Base-by-base conservation (phyloP, 768 basidiomycete species). In the Leccinum sublutescens region DNA sequence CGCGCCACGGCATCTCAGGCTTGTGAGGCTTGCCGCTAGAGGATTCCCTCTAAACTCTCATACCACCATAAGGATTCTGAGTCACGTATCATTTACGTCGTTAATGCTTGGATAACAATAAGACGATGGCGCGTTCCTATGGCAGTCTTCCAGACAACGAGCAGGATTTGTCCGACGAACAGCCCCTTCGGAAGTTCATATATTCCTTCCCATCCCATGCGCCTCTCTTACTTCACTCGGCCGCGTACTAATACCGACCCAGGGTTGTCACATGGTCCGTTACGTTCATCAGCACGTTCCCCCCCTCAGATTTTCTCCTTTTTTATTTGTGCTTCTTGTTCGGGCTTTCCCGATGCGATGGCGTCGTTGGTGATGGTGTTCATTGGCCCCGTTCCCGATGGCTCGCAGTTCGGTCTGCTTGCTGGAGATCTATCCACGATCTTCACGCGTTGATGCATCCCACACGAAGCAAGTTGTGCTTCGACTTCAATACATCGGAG, bases 271-370 rank as follows among this genome's bases (percentile, higher is more conserved):
- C 5, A 14, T n/a, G 34, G 17, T 15, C 31, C 17, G 6, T 34
- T 21, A 12, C 51, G 2, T 15, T 29, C 12, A 11, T 55, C 29
- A 52, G 47, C 27, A 55, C 19, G 54, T 50, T 51, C 92, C 89
- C 71, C 33, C 91, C 91, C 0, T 60, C 72, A 23, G 70, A 8
- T 36, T 11, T n/a, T 47, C n/a, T 15, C 31, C 19, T 31, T 29
- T 8, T n/a, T 50, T 43, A 43, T 19, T 43, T 19, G n/a, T 55
- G 17, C 5, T 19, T 43, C 4, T n/a, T n/a, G 38, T 17, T 40
- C 17, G 10, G n/a, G n/a, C n/a, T 43, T 23, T 7, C 21, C 48
- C 21, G 36, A 21, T 17, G 19, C 25, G 25, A 12, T 45, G 21
- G 47, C 47, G 14, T 50, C 19, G 19, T 11, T 10, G 5, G 17